A percentile compares a stretch with the other conserved stretches of the same genome.
Evolutionary conservation across 176 grass and related monocot genomes (phyloP).

Genomic region (Hsuehochloa calcarea): DNA sequence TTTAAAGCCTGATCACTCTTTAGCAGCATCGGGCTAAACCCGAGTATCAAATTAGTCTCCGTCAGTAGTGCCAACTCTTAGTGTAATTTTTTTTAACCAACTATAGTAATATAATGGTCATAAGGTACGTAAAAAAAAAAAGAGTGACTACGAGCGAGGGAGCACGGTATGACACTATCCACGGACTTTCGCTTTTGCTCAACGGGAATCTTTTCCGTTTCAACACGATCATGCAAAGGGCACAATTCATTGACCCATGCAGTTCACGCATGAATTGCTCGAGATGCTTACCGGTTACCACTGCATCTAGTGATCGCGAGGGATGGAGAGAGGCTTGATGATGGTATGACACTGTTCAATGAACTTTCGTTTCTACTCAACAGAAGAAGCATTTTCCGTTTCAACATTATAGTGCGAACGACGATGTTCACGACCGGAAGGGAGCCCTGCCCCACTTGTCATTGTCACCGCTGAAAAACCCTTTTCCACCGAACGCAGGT

Average conservation of each 20-base stretch:
- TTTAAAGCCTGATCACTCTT: too few relatives aligned
- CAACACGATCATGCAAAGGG: too few relatives aligned
- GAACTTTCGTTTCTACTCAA: not conserved
- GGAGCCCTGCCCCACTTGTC: not conserved
- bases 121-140: too few relatives aligned
- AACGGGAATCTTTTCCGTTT: not conserved
- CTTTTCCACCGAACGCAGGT: not conserved
- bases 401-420: not conserved
- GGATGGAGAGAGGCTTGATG: accelerated
- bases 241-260: not conserved
- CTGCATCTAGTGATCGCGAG: not conserved
- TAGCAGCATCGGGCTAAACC: too few relatives aligned
- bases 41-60: too few relatives aligned
- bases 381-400: not conserved
- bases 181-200: not conserved
- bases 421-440: not conserved
- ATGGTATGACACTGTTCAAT: not conserved
- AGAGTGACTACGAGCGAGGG: too few relatives aligned
- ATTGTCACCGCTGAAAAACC: not conserved
- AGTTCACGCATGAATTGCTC: not conserved
- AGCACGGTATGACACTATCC: too few relatives aligned
- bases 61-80: too few relatives aligned
- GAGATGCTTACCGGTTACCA: not conserved
- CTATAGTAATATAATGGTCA: too few relatives aligned
- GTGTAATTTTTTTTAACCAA: too few relatives aligned